Base-by-base conservation (phyloP, 1,284 basidiomycete genomes). In the Leucoagaricus sp. region DNA sequence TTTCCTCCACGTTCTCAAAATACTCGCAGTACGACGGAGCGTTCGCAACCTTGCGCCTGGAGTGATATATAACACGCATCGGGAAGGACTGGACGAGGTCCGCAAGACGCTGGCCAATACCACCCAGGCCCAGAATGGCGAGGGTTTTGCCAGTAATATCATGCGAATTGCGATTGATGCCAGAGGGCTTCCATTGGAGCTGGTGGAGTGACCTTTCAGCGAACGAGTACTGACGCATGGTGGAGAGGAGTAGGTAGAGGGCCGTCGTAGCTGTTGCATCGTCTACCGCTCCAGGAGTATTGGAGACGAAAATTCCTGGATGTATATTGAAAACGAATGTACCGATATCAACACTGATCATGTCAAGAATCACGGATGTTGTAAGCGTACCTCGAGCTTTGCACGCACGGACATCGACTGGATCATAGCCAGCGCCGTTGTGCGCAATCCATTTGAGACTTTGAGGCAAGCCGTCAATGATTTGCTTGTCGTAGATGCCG, bases 341-440 rank as follows among this genome's bases (percentile, higher is more conserved):
- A n/a, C n/a, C n/a, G n/a, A n/a, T n/a, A n/a, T n/a, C n/a, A n/a
- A n/a, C n/a, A n/a, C n/a, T n/a, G n/a, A n/a, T n/a, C n/a, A n/a
- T n/a, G n/a, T n/a, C n/a, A n/a, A n/a, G n/a, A n/a, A n/a, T n/a
- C n/a, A n/a, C n/a, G n/a, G 46, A 21, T 47, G 25, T 15, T 7
- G 2, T 15, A 46, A 28, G 61, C 71, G 55, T 63, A 88, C 87
- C 88, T 69, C 81, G 82, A 13, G 80, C 82, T 64, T 85, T 89
- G 70, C 87, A 89, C 3, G 88, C 89, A 1, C 72, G 70, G 4
- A 94, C 83, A 67, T 95, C 89, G 63, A 96, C 88, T 63, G 89
- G 85, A 70, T 94, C 91, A 67, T 96, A 96, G 2, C 94, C 94
- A 0, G 94, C 93, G n/a, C 94, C 94, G 61, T 95, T 94, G 71